Evolutionary conservation across 202 grass and related monocot species (phyloP).

Genomic region (Elaeis oleifera): DNA sequence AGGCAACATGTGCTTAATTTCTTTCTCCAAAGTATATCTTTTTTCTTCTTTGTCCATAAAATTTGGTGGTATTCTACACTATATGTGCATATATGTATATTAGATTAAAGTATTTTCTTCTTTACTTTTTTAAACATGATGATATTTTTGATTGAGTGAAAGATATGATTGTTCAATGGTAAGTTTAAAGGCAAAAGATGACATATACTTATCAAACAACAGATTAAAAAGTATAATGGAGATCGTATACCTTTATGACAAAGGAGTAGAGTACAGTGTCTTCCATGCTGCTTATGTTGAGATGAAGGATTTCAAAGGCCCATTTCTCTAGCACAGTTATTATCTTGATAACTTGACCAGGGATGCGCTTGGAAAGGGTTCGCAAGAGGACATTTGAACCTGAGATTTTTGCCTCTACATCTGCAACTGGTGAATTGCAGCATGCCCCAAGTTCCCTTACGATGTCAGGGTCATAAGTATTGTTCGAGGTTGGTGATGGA

Average conservation of each 20-base stretch:
- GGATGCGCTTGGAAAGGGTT: conserved; percentile 65
- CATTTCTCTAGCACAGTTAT: conserved; percentile 54
- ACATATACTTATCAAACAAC: too few species aligned
- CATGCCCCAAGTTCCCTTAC: conserved; percentile 71
- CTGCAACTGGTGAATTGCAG: conserved; percentile 72
- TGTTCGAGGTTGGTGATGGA: conserved; percentile 25
- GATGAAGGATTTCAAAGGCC: conserved; percentile 73
- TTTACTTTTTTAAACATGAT: too few species aligned
- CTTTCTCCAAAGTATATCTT: too few species aligned
- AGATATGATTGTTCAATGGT: too few species aligned
- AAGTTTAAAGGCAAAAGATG: too few species aligned
- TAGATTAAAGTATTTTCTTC: too few species aligned
- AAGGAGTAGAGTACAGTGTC: conserved; percentile 93
- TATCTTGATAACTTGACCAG: conserved; percentile 56
- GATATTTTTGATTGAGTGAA: too few species aligned
- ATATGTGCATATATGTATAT: too few species aligned
- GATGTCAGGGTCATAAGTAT: conserved; percentile 1
- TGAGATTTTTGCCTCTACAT: conserved; percentile 80
- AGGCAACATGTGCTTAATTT: too few species aligned
- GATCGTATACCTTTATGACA: conserved; percentile 49
- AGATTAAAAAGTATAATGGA: too few species aligned
- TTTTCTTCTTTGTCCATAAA: too few species aligned
- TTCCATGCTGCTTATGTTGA: conserved; percentile 93
- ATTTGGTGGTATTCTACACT: too few species aligned
- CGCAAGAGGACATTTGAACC: conserved; percentile 77